These are phyloP conservation scores for Fistulifera pelliculosa DNA, from an alignment of 108 stramenopile genomes.

Conservation along the genomic window DNA sequence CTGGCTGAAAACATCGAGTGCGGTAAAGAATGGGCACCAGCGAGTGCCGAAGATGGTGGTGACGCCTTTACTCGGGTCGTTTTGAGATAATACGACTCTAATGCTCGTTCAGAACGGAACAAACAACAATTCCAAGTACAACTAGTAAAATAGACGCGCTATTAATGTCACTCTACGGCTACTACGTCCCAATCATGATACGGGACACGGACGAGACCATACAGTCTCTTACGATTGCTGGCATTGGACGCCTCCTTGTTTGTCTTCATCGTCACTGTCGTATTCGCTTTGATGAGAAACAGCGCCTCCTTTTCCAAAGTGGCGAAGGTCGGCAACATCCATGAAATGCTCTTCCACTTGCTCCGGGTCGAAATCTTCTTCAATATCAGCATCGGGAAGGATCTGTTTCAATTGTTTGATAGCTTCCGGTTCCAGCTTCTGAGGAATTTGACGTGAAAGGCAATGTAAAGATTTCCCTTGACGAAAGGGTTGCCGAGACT, in stretches of 20 bases:
- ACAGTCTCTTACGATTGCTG: conserved; percentile 67
- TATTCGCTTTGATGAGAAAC: conserved; percentile 36
- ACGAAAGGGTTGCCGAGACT: conserved; percentile 85
- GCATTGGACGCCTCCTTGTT: conserved; percentile 68
- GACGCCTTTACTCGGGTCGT: conserved; percentile 76
- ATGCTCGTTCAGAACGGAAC: no score
- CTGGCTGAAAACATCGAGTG: conserved; percentile 47
- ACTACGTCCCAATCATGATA: neutral
- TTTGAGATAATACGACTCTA: conserved; percentile 19
- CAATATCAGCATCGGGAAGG: conserved; percentile 61
- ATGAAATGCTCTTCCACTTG: conserved; percentile 86
- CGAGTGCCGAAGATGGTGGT: conserved; percentile 73
- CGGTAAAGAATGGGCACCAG: conserved; percentile 56
- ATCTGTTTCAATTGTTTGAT: conserved; percentile 44
- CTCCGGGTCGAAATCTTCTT: conserved; percentile 71
- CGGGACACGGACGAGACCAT: neutral
- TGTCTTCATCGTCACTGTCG: conserved; percentile 78
- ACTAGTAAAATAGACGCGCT: conserved; percentile 1
- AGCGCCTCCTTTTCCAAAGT: conserved; percentile 89
- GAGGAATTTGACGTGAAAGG: conserved; percentile 87
- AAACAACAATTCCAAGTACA: no score
- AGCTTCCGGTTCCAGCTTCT: conserved; percentile 36
- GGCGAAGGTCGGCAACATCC: conserved; percentile 74
- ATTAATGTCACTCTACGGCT: conserved; percentile 1
- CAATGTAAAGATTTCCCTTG: conserved; percentile 85